Conservation (phyloP, 305 asterid genomes). For the Ajuga reptans region DNA sequence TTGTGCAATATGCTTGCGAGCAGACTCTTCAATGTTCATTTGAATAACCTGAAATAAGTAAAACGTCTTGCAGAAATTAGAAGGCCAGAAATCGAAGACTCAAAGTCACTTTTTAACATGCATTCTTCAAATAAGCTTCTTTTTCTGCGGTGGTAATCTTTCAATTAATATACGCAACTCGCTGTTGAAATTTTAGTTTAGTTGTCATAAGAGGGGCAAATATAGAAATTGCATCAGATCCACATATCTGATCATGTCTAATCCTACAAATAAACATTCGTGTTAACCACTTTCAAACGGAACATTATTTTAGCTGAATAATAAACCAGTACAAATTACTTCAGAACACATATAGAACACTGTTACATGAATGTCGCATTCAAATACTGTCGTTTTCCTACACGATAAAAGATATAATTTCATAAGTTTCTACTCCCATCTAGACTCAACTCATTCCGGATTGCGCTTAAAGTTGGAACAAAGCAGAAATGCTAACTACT, state of each 20-base stretch:
- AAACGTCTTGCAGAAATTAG: too few relatives aligned
- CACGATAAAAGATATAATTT: neutral
- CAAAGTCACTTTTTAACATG: too few relatives aligned
- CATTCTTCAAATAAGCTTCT: neutral
- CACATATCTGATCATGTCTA: neutral
- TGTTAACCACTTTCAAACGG: neutral
- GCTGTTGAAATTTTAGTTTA: too few relatives aligned
- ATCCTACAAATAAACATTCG: neutral
- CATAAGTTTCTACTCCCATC: neutral
- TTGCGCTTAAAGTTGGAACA: neutral
- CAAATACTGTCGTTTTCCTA: neutral
- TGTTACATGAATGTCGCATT: neutral
- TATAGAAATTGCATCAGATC: neutral
- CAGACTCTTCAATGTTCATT: conserved; percentile 85
- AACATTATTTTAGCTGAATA: neutral
- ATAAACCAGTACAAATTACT: neutral
- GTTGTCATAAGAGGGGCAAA: neutral
- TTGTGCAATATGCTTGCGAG: conserved; percentile 79
- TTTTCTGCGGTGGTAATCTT: too few relatives aligned
- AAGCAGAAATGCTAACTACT: neutral
- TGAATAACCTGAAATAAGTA: conserved; percentile 69
- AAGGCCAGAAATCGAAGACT: too few relatives aligned
- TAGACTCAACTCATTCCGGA: neutral
- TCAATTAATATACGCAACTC: too few relatives aligned
- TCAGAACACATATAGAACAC: neutral